These are phyloP conservation scores for Cymbopogon citratus DNA, from an alignment of 176 grass and related monocot species.

Conservation along the genomic window DNA sequence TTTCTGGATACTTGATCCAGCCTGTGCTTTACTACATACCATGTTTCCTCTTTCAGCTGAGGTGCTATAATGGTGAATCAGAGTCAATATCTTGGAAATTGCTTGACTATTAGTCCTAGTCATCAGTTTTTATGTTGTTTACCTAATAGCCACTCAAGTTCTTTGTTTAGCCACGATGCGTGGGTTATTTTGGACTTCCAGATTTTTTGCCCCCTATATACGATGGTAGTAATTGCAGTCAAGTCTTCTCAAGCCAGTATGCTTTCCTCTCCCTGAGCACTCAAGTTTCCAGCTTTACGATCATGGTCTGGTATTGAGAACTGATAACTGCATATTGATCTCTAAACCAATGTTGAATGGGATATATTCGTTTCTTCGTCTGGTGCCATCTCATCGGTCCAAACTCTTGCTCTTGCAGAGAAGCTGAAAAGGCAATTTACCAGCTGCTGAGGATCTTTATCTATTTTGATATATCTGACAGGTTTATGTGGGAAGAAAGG, in stretches of 20 bases:
- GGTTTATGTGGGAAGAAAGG: background rate
- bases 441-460: background rate
- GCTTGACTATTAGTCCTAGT: background rate
- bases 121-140: background rate
- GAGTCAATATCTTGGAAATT: background rate
- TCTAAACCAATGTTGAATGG: background rate
- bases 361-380: conserved; percentile 38
- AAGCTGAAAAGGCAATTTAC: background rate
- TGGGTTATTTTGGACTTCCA: background rate
- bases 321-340: background rate
- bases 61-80: background rate
- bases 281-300: background rate
- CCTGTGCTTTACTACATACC: conserved; percentile 7
- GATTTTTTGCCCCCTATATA: no score
- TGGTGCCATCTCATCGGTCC: background rate
- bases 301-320: background rate
- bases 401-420: background rate
- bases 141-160: background rate
- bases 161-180: background rate
- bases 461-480: background rate
- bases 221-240: no score
- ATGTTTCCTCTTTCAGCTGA: background rate
- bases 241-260: background rate
- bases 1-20: conserved; percentile 18
- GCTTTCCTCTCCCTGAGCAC: background rate